Conservation (phyloP, 208 protist species). For the Wallacemonas sp. region DNA sequence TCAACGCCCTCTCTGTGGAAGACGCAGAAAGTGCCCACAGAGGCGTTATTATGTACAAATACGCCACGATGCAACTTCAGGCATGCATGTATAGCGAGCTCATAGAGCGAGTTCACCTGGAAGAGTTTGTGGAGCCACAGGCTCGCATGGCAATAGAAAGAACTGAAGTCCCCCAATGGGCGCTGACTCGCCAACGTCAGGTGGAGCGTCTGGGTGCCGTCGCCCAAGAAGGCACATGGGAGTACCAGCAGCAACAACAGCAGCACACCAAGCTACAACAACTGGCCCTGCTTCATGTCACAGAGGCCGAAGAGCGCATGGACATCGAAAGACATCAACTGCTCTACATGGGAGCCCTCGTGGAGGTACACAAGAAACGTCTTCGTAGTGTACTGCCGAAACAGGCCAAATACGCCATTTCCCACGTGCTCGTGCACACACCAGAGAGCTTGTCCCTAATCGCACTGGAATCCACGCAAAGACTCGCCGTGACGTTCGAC, state of each 20-base stretch:
- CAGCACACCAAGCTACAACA: constrained; percentile 27
- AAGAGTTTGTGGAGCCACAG: constrained; percentile 27
- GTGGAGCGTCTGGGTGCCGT: constrained; percentile 13
- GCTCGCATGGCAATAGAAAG: constrained; percentile 23
- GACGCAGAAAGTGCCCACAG: constrained; percentile 33
- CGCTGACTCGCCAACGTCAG: constrained; percentile 19
- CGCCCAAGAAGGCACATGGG: neutral
- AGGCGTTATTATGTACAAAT: constrained; percentile 29
- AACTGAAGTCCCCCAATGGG: constrained; percentile 35
- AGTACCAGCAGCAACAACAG: constrained; percentile 1
- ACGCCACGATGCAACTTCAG: constrained; percentile 36
- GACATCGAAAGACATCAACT: constrained; percentile 42
- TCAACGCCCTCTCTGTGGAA: constrained; percentile 16
- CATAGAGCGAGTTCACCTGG: constrained; percentile 28
- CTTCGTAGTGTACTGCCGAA: constrained; percentile 28
- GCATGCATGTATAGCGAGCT: constrained; percentile 25
- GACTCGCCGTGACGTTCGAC: constrained; percentile 29
- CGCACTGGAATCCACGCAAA: constrained; percentile 23
- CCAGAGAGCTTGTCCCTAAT: constrained; percentile 20
- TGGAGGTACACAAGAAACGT: constrained; percentile 21
- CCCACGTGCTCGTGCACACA: constrained; percentile 21
- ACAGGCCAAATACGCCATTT: constrained; percentile 33
- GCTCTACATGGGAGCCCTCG: constrained; percentile 28
- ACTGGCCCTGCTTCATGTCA: constrained; percentile 32
- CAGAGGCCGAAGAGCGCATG: constrained; percentile 38